Evolutionary conservation across 306 rosid species (phyloP).

Genomic region (Lathyrus sativus): DNA sequence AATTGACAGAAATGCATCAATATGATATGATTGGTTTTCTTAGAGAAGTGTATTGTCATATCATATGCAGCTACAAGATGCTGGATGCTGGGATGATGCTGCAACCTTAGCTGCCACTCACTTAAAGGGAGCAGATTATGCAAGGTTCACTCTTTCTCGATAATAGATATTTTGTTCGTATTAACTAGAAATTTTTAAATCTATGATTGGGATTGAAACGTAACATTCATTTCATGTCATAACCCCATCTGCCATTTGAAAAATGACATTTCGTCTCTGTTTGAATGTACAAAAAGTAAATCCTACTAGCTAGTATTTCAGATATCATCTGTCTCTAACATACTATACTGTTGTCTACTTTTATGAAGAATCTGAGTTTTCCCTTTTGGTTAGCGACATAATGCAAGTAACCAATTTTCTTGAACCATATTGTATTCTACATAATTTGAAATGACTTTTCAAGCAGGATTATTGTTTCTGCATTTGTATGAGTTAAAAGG

Average conservation of each 20-base stretch:
- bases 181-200: constrained; percentile 10
- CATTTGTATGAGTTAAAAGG: constrained; percentile 15
- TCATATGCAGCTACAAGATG: constrained; percentile 91
- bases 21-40: constrained; percentile 32
- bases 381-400: constrained; percentile 3
- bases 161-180: constrained; percentile 16
- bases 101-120: constrained; percentile 97
- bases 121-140: constrained; percentile 93
- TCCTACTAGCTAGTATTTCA: not conserved
- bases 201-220: constrained; percentile 3
- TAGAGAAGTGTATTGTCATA: constrained; percentile 39
- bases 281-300: constrained; percentile 24
- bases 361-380: constrained; percentile 1
- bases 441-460: constrained; percentile 2
- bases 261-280: constrained; percentile 23
- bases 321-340: constrained; percentile 12
- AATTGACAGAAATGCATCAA: constrained; percentile 24
- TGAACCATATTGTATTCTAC: constrained; percentile 11
- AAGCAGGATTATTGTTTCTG: constrained; percentile 24
- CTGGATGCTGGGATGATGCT: constrained; percentile 98
- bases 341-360: constrained; percentile 26
- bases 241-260: constrained; percentile 29
- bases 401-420: not conserved
- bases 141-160: constrained; percentile 62
- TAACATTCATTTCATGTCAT: constrained; percentile 21